phyloP scores from a whole-genome alignment of 768 basidiomycete genomes.

The Gyrodon lividus region DNA sequence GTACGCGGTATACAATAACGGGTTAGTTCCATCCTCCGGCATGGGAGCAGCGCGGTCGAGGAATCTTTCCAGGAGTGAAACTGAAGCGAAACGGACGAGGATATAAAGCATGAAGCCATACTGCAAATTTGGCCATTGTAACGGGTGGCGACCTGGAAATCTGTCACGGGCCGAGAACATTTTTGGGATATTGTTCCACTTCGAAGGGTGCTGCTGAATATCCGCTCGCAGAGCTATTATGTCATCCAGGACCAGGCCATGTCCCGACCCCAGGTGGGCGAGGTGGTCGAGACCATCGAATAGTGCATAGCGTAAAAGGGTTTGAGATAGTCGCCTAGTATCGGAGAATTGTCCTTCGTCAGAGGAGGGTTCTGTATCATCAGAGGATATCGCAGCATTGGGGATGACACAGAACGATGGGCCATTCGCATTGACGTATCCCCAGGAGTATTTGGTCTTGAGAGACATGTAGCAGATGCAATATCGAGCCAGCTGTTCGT shows the following conservation, averaged over 20 bases:
- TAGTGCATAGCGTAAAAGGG: conserved; percentile 7
- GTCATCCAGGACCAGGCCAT: conserved; percentile 1
- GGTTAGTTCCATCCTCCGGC: no score
- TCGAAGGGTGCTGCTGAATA: background rate
- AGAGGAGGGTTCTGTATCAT: background rate
- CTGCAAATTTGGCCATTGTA: background rate
- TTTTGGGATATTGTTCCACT: conserved; percentile 2
- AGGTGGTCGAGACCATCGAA: conserved; percentile 6
- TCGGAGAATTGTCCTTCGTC: background rate
- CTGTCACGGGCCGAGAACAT: background rate
- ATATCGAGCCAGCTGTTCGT: conserved; percentile 4
- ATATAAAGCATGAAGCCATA: conserved; percentile 11
- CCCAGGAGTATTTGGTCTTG: no score
- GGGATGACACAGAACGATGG: background rate
- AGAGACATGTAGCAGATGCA: conserved; percentile 7
- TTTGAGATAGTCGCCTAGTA: background rate
- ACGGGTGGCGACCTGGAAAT: background rate
- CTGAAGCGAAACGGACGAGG: conserved; percentile 5
- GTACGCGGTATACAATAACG: no score
- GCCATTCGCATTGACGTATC: background rate
- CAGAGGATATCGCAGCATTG: background rate
- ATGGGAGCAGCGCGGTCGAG: no score
- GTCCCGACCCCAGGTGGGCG: background rate
- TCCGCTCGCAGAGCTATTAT: background rate
- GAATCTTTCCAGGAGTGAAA: conserved; percentile 1